Base-by-base conservation (phyloP, 78 protist genomes). In the Chrysochromulina parva region DNA sequence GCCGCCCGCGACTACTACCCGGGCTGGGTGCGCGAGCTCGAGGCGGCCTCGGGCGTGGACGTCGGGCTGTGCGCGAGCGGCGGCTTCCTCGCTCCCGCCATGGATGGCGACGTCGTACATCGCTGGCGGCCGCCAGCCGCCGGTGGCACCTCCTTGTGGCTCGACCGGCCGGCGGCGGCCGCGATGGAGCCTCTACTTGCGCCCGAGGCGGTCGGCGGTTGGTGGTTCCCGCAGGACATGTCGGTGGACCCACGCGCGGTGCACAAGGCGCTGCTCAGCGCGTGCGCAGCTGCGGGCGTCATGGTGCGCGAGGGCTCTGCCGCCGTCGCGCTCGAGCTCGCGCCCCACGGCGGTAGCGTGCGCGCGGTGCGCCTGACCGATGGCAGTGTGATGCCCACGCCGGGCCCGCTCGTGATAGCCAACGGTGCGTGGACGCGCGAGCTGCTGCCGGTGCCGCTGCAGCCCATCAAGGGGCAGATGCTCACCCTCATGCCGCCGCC, bases 391-490 rank as follows among this genome's bases (percentile, higher is more conserved):
- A 7, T 7, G 62, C 62, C 62, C 22, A 13, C 14, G 62, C 14
- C 62, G 9, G 22, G 14, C 9, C 62, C 14, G 62, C 22, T 58
- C 22, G 22, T 58, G 22, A 14, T 7, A 14, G 62, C 52, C n/a
- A 4, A 50, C 78, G 78, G 78, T 13, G 38, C 78, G 38, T 74
- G 82, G 82, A 3, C 22, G 82, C 82, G 82, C 82, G 55, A 74
- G 82, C 55, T 74, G 55, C 82, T 74, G n/a, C 82, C 82, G 28
- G 28, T 74, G 3, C 28, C 82, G 3, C 16, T 9, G 24, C 9
- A 19, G 3, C 82, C 82, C 16, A 48, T 74, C 82, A 74, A 74
- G 55, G 82, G 82, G 11, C 82, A 74, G 55, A 74, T 74, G 82
- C 82, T 74, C 55, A 2, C 28, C 26, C 82, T 74, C 26, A 2